These are phyloP conservation scores for Pythium phragmiticola DNA, from an alignment of 352 stramenopile genomes.

Conservation along the genomic window DNA sequence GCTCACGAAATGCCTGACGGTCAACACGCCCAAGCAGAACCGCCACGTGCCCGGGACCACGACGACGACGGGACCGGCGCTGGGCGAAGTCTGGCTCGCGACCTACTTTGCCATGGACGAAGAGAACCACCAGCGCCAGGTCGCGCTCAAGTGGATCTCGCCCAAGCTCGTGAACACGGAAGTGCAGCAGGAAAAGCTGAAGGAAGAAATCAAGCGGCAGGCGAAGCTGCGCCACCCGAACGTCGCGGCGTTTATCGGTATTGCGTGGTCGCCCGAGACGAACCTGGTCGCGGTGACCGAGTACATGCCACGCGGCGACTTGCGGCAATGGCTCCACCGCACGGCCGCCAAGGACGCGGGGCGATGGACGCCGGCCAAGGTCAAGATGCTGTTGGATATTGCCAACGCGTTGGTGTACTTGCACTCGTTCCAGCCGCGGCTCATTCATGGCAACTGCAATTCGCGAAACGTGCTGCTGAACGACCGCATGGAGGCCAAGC, in stretches of 20 bases:
- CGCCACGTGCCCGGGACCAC: conserved; percentile 28
- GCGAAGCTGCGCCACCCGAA: conserved; percentile 63
- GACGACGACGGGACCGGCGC: conserved; percentile 34
- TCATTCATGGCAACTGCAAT: conserved; percentile 66
- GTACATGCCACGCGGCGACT: conserved; percentile 69
- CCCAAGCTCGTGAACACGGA: conserved; percentile 31
- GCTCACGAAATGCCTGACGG: conserved; percentile 53
- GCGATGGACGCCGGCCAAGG: conserved; percentile 50
- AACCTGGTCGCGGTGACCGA: conserved; percentile 69
- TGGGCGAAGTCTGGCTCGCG: conserved; percentile 60
- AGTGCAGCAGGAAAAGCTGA: conserved; percentile 52
- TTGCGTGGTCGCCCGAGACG: conserved; percentile 67
- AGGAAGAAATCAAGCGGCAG: conserved; percentile 58
- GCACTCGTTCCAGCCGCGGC: conserved; percentile 55
- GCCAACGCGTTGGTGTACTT: conserved; percentile 65
- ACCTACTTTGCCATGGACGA: conserved; percentile 36
- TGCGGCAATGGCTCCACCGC: conserved; percentile 69
- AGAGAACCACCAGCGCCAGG: conserved; percentile 35
- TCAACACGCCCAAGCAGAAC: conserved; percentile 39
- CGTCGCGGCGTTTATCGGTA: conserved; percentile 64
- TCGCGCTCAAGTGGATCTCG: conserved; percentile 60
- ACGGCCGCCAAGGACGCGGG: conserved; percentile 37
- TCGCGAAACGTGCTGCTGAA: conserved; percentile 64
- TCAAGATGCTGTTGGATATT: conserved; percentile 65
- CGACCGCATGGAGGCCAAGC: conserved; percentile 56